Base-by-base conservation (phyloP, 1,284 basidiomycete species). In the Cystobasidium pallidum region DNA sequence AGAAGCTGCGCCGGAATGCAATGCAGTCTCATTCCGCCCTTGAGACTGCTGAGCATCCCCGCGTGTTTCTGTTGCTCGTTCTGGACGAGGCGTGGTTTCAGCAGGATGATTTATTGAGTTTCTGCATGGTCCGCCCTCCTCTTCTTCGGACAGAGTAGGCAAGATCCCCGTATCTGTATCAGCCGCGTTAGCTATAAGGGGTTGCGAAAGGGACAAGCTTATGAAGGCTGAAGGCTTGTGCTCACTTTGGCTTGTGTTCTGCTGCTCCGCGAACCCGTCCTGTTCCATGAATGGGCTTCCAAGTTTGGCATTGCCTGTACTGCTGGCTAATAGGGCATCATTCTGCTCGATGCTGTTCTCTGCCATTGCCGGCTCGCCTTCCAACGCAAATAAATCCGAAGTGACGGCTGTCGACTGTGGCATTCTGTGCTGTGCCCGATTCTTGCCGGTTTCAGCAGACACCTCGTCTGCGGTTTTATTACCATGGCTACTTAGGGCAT, bases 221-320 rank as follows among this genome's bases (percentile, higher is more conserved):
- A 34, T 21, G 30, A 15, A 36, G 15, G 8, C 7, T 21, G 10
- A 57, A 32, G 54, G n/a, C 28, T n/a, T 3, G 28, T 6, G 36
- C 54, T 57, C 26, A 57, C 54, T n/a, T 19, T 57, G 54, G 6
- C n/a, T 15, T 4, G 32, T 34, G 8, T 17, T 21, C 10, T 10
- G 10, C 32, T 34, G 28, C 15, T 57, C 54, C 11, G 13, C 62
- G 19, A 65, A 51, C 11, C 32, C 62, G 26, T 45, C 26, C 52
- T 68, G 52, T n/a, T 68, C 66, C 66, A 59, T 59, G 30, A 68
- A 68, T 6, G 66, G 66, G 19, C 66, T 68, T 19, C 66, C 66
- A 47, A 68, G 54, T 19, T 28, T 39, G 2, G 19, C 36, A 15
- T 43, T 6, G 19, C 41, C 28, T 0, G 6, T 24, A 15, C 7